Conservation (phyloP, 495 filamentous ascomycete genomes). For the Tricharina praecox region DNA sequence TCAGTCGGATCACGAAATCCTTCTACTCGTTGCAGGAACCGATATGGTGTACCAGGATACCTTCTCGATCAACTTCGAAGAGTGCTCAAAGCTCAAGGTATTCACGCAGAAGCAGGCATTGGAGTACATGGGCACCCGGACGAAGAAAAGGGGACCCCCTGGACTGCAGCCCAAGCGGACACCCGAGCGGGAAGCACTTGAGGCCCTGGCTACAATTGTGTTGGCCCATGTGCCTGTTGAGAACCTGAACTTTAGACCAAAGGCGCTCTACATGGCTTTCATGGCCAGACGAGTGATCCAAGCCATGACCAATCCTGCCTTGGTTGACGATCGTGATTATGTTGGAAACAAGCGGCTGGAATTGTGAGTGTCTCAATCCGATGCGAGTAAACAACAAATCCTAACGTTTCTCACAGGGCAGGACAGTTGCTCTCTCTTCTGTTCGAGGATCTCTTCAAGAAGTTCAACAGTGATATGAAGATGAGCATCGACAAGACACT, state of each 20-base stretch:
- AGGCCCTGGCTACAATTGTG: constrained; percentile 77
- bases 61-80: constrained; percentile 87
- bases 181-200: constrained; percentile 71
- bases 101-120: constrained; percentile 87
- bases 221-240: constrained; percentile 85
- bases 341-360: constrained; percentile 95
- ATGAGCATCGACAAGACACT: constrained; percentile 82
- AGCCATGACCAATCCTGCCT: constrained; percentile 68
- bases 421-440: constrained; percentile 88
- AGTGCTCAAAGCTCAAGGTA: constrained; percentile 60
- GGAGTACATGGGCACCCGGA: constrained; percentile 69
- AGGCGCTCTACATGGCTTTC: constrained; percentile 85
- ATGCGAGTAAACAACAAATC: background rate
- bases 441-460: constrained; percentile 95
- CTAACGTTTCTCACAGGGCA: constrained; percentile 32
- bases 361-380: constrained; percentile 34
- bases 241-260: constrained; percentile 80
- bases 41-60: constrained; percentile 80
- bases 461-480: constrained; percentile 73
- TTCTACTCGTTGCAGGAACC: constrained; percentile 68
- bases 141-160: constrained; percentile 43
- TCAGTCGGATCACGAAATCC: constrained; percentile 82
- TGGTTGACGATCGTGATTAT: constrained; percentile 93
- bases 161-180: constrained; percentile 35
- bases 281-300: constrained; percentile 90